Evolutionary conservation across 2,329 filamentous ascomycete species (phyloP).

Genomic region (Sporothrix schenckii): DNA sequence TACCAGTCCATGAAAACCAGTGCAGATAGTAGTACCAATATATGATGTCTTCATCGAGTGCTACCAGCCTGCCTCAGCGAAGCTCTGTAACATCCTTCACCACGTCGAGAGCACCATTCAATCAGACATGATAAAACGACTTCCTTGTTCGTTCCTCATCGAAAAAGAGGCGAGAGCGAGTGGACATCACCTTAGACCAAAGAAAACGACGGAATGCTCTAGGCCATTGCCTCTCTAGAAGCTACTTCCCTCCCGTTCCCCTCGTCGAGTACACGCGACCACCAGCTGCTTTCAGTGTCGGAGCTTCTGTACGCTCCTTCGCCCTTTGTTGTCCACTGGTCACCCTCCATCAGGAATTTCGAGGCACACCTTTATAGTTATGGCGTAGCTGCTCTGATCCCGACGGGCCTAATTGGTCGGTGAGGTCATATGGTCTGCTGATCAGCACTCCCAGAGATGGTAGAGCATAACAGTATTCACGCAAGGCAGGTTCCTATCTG

Average conservation of each 20-base stretch:
- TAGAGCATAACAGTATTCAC: no score
- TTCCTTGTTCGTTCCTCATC: neutral
- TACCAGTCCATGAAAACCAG: neutral
- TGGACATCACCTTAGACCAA: neutral
- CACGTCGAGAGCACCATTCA: neutral
- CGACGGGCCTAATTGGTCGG: constrained; percentile 11
- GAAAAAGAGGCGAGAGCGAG: neutral
- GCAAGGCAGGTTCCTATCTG: neutral
- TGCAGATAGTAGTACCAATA: neutral
- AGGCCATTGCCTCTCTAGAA: neutral
- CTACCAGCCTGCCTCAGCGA: neutral
- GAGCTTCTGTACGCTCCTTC: neutral
- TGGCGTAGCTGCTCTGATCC: neutral
- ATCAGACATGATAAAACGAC: neutral
- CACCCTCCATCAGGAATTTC: constrained; percentile 23
- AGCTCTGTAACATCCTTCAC: neutral
- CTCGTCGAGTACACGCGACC: constrained; percentile 5
- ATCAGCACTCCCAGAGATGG: constrained; percentile 6
- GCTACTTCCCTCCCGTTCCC: neutral
- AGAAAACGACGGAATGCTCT: constrained; percentile 20
- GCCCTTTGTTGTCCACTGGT: constrained; percentile 25
- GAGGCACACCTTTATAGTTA: neutral
- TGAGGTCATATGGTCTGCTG: constrained; percentile 26
- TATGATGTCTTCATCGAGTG: neutral
- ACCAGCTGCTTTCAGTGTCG: neutral